A percentile compares a stretch with the other conserved stretches of the same genome.
Evolutionary conservation across 805 yeast species (phyloP).

Genomic region (Saccharomycopsis schoenii): DNA sequence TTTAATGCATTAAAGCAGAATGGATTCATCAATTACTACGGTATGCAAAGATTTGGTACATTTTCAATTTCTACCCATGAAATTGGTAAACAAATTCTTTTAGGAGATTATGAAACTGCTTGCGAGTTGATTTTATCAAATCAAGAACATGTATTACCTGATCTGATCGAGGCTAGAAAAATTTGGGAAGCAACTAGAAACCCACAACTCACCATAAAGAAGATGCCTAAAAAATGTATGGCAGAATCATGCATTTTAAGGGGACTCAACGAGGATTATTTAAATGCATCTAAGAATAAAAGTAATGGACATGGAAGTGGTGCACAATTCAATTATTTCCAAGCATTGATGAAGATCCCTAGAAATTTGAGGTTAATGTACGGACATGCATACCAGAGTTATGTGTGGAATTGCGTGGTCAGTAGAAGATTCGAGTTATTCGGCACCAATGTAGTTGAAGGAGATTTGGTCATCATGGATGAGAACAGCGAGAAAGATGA

Average conservation of each 20-base stretch:
- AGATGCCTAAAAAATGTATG: conserved; percentile 80
- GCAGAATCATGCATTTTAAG: conserved; percentile 74
- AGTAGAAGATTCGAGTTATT: conserved; percentile 62
- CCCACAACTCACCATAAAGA: conserved; percentile 51
- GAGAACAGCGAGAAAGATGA: conserved; percentile 21
- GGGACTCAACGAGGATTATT: conserved; percentile 43
- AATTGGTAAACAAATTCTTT: conserved; percentile 64
- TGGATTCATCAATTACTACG: conserved; percentile 91
- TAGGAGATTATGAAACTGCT: conserved; percentile 71
- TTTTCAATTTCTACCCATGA: conserved; percentile 86
- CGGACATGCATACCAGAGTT: conserved; percentile 95
- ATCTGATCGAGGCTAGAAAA: conserved; percentile 70
- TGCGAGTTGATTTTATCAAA: conserved; percentile 73
- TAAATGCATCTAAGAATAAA: conserved; percentile 33
- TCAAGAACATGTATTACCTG: conserved; percentile 76
- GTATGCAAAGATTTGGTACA: conserved; percentile 98
- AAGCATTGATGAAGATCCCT: conserved; percentile 82
- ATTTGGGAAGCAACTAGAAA: conserved; percentile 71
- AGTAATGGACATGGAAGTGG: conserved; percentile 31
- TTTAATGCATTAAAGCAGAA: conserved; percentile 46
- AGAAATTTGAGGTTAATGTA: conserved; percentile 89
- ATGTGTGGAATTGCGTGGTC: conserved; percentile 84
- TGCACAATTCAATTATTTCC: conserved; percentile 35
- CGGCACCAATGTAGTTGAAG: conserved; percentile 64
- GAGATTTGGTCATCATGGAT: conserved; percentile 61